phyloP scores from a whole-genome alignment of 2,329 filamentous ascomycete species.

The Waltergamsia citrina region DNA sequence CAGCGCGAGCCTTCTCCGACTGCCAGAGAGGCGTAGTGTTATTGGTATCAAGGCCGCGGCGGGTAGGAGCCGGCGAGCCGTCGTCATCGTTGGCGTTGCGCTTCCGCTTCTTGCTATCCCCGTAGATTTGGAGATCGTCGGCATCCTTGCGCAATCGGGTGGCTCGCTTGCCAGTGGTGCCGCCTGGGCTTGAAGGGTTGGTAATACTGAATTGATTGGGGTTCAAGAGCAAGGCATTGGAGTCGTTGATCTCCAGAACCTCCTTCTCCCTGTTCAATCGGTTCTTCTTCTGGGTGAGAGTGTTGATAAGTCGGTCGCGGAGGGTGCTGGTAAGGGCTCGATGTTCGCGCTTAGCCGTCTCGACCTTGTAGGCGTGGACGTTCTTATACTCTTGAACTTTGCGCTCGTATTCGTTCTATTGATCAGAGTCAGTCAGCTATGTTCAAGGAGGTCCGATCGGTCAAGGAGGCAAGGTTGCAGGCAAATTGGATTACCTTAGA shows the following conservation, averaged over 20 bases:
- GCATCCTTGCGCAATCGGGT: constrained; percentile 51
- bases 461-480: neutral
- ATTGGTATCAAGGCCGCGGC: constrained; percentile 44
- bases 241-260: constrained; percentile 57
- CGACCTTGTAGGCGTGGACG: constrained; percentile 50
- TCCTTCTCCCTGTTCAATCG: constrained; percentile 58
- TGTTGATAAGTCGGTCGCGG: constrained; percentile 58
- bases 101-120: constrained; percentile 54
- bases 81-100: constrained; percentile 51
- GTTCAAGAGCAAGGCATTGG: constrained; percentile 54
- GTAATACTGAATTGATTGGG: constrained; percentile 59
- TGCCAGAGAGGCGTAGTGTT: constrained; percentile 54
- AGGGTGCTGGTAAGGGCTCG: constrained; percentile 49
- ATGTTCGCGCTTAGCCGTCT: constrained; percentile 54
- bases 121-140: constrained; percentile 46
- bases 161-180: constrained; percentile 52
- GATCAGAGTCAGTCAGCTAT: neutral
- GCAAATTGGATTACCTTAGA: constrained; percentile 56
- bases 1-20: constrained; percentile 44
- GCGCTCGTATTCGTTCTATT: constrained; percentile 52
- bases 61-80: constrained; percentile 50
- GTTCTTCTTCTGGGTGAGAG: constrained; percentile 54
- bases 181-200: constrained; percentile 55
- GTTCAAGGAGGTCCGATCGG: neutral
- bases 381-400: constrained; percentile 50